Evolutionary conservation across 306 rosid species (phyloP).

Genomic region (Carpinus fangiana): DNA sequence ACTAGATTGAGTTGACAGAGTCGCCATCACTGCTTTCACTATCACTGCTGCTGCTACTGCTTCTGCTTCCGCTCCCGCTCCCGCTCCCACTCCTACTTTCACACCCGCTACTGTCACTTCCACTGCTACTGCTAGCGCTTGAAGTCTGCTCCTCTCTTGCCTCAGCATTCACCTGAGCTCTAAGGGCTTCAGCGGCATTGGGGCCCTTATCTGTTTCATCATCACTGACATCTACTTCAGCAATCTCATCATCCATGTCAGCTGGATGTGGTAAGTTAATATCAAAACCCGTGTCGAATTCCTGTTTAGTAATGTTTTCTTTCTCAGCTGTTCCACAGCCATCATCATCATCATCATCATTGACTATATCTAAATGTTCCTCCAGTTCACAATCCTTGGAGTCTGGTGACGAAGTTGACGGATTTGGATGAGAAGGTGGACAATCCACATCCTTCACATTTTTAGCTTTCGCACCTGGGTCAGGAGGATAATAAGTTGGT

Average conservation of each 20-base stretch:
- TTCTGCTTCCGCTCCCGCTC: conserved; percentile 1
- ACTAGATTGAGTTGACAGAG: conserved; percentile 66
- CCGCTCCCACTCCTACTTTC: conserved; percentile 49
- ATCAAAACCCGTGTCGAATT: conserved; percentile 60
- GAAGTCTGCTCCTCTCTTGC: conserved; percentile 64
- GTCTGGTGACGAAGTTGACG: conserved; percentile 48
- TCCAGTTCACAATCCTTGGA: conserved; percentile 52
- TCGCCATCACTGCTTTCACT: conserved; percentile 84
- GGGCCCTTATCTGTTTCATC: conserved; percentile 86
- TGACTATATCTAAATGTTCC: conserved; percentile 64
- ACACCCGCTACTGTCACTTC: conserved; percentile 64
- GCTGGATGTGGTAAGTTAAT: conserved; percentile 52
- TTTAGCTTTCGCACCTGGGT: conserved; percentile 1
- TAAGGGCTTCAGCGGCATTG: conserved; percentile 85
- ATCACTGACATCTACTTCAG: conserved; percentile 84
- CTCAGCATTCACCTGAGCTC: conserved; percentile 78
- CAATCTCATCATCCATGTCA: conserved; percentile 79
- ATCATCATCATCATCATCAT: conserved; percentile 52
- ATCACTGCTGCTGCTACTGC: conserved; percentile 64
- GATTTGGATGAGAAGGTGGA: conserved; percentile 47
- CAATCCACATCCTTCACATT: conserved; percentile 15
- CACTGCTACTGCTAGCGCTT: conserved; percentile 73
- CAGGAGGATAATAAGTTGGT: not conserved
- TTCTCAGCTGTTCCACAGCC: conserved; percentile 54
- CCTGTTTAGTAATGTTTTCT: conserved; percentile 53